phyloP scores from a whole-genome alignment of 208 protist genomes.

The Trichomonas gallinae region DNA sequence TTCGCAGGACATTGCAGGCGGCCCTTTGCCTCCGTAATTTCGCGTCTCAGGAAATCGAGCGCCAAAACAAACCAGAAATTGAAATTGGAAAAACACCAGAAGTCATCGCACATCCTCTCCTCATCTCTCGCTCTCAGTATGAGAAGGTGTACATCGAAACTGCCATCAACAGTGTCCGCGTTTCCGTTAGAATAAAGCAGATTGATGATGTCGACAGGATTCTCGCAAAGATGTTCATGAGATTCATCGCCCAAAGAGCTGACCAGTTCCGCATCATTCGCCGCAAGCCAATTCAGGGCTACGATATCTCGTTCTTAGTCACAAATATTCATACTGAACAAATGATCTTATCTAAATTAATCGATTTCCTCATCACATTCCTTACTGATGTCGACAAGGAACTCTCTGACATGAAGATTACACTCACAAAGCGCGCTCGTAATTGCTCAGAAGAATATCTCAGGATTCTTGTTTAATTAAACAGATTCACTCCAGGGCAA shows the following conservation, averaged over 20 bases:
- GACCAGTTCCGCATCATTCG: slow-evolving; percentile 77
- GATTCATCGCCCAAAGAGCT: slow-evolving; percentile 74
- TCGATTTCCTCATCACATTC: slow-evolving; percentile 83
- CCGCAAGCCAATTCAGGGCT: slow-evolving; percentile 70
- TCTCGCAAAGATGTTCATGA: slow-evolving; percentile 69
- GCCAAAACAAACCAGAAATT: slow-evolving; percentile 93
- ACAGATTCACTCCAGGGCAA: too few relatives aligned
- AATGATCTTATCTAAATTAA: slow-evolving; percentile 74
- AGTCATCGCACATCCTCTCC: slow-evolving; percentile 33
- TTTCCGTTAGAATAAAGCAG: slow-evolving; percentile 70
- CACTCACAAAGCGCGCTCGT: slow-evolving; percentile 59
- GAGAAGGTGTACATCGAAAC: slow-evolving; percentile 74
- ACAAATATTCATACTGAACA: slow-evolving; percentile 79
- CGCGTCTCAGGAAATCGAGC: slow-evolving; percentile 74
- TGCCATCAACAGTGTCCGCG: slow-evolving; percentile 78
- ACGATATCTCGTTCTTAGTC: slow-evolving; percentile 85
- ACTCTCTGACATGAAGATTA: slow-evolving; percentile 76
- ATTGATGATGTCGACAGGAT: slow-evolving; percentile 76
- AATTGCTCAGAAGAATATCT: slow-evolving; percentile 59
- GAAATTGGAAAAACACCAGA: slow-evolving; percentile 1
- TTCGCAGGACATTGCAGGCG: slow-evolving; percentile 68
- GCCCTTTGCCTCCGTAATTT: slow-evolving; percentile 84
- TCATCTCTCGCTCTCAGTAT: slow-evolving; percentile 49
- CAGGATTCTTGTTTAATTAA: slow-evolving; percentile 40
- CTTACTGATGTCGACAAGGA: slow-evolving; percentile 82